Base-by-base conservation (phyloP, 768 basidiomycete species). In the Tylopilus felleus region DNA sequence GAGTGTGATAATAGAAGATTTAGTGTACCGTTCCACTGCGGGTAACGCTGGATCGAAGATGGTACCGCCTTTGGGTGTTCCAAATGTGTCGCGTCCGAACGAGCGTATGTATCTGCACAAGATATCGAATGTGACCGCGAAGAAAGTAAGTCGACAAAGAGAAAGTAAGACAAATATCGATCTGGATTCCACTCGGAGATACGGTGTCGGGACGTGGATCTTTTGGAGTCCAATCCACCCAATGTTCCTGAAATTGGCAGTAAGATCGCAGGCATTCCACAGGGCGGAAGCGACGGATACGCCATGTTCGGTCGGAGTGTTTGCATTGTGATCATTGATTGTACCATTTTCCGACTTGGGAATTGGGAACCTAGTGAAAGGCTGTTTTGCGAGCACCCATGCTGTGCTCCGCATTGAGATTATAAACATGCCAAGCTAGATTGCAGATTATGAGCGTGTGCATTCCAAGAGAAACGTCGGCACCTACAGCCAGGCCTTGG, bases 1-100 rank as follows among this genome's bases (percentile, higher is more conserved):
- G 40, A 75, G 44, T 31, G 79, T 73, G 36, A 85, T 67, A 39
- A 73, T 29, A 22, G 69, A 72, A 1, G 84, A 79, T 40, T 75
- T 77, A n/a, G 51, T 49, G 62, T 74, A 77, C 27, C 72, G 70
- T 51, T 56, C 47, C 63, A 76, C 31, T 14, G 61, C 60, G 13
- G 69, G 58, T 10, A 74, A 56, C 41, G 67, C 66, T 8, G 70
- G 51, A 50, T 72, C 71, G 42, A 73, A 75, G 56, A 80, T 73
- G 14, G 70, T 60, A 7, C 71, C 74, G 14, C 75, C 75, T 4
- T 59, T 35, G 7, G 63, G 56, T 14, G 61, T 59, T 31, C 68
- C 65, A 61, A 81, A 67, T 3, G 77, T 75, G 5, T 67, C 60
- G 2, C 78, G 77, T 16, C 72, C 71, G 46, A 82, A 72, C 0